Percentiles rank a stretch among this genome's conserved stretches.
Evolutionary conservation across 1,284 basidiomycete genomes (phyloP).

Genomic region (Psilocybe mexicana): DNA sequence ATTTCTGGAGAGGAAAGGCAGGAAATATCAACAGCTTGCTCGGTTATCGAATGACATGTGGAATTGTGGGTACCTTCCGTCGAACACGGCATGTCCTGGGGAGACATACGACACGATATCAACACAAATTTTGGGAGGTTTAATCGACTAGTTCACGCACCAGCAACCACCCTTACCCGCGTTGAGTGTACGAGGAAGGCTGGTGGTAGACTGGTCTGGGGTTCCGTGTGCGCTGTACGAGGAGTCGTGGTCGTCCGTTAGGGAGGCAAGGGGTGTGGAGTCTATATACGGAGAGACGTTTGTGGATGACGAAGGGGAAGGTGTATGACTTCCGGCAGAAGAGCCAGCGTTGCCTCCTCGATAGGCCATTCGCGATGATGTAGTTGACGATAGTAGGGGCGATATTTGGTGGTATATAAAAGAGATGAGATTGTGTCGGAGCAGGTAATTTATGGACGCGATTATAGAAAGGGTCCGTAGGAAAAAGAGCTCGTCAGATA

Average conservation of each 20-base stretch:
- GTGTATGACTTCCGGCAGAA: slow-evolving; percentile 45
- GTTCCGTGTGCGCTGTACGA: slow-evolving; percentile 45
- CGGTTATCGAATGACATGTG: slow-evolving; percentile 17
- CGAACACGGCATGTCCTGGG: slow-evolving; percentile 77
- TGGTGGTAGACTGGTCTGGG: slow-evolving; percentile 49
- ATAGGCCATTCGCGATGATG: slow-evolving; percentile 37
- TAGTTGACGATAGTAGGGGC: slow-evolving; percentile 16
- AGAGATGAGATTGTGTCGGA: slow-evolving; percentile 31
- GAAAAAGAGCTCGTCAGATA: slow-evolving; percentile 32
- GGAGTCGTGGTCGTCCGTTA: slow-evolving; percentile 41
- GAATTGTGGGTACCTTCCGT: slow-evolving; percentile 59
- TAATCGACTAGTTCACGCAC: slow-evolving; percentile 41
- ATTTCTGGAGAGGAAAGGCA: slow-evolving; percentile 56
- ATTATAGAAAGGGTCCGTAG: slow-evolving; percentile 37
- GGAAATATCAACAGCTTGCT: slow-evolving; percentile 3
- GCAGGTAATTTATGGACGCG: slow-evolving; percentile 34
- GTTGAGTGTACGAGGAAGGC: slow-evolving; percentile 52
- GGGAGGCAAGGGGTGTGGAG: slow-evolving; percentile 34
- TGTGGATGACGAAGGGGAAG: slow-evolving; percentile 46
- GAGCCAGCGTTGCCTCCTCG: slow-evolving; percentile 38
- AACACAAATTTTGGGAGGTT: slow-evolving; percentile 3
- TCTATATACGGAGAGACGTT: slow-evolving; percentile 39
- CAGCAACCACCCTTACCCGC: slow-evolving; percentile 74
- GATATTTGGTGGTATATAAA: slow-evolving; percentile 24
- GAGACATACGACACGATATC: slow-evolving; percentile 13